phyloP scores from a whole-genome alignment of 1,284 basidiomycete species.

The Macrocybe sp. region DNA sequence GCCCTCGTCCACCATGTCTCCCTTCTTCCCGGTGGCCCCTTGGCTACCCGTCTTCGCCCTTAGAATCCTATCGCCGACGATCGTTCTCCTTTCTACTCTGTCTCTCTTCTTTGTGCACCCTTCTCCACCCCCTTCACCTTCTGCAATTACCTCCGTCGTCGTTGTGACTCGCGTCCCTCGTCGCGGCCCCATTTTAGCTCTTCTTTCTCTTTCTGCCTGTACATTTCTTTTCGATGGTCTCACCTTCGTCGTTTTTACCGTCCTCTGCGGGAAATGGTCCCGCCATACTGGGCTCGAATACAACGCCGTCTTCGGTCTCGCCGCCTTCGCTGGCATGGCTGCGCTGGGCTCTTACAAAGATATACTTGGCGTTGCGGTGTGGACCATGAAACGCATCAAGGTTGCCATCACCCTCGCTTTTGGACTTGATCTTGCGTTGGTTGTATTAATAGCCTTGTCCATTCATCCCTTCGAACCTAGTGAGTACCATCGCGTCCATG shows the following conservation, averaged over 20 bases:
- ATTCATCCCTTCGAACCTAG: constrained; percentile 38
- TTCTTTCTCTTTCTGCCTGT: constrained; percentile 71
- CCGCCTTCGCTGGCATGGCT: constrained; percentile 64
- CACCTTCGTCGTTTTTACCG: constrained; percentile 57
- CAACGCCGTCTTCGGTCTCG: constrained; percentile 60
- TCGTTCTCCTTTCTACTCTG: constrained; percentile 55
- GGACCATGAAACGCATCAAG: constrained; percentile 59
- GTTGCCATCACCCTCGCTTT: constrained; percentile 46
- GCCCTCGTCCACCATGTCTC: constrained; percentile 16
- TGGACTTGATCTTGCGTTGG: constrained; percentile 53
- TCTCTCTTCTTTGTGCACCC: constrained; percentile 52
- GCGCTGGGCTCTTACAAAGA: constrained; percentile 75
- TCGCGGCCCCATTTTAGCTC: constrained; percentile 61
- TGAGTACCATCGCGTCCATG: constrained; percentile 22
- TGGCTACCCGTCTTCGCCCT: constrained; percentile 46
- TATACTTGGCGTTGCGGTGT: constrained; percentile 62
- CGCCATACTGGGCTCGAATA: constrained; percentile 62
- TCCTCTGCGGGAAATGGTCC: constrained; percentile 63
- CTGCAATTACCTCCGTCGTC: constrained; percentile 71
- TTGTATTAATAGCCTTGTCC: constrained; percentile 45
- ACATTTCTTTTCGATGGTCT: constrained; percentile 84
- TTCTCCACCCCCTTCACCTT: constrained; percentile 42
- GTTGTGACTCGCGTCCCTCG: constrained; percentile 67
- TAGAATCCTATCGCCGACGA: constrained; percentile 57
- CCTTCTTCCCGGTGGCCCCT: constrained; percentile 20